Evolutionary conservation across 495 filamentous ascomycete species (phyloP).

Genomic region (Podospora sp.): DNA sequence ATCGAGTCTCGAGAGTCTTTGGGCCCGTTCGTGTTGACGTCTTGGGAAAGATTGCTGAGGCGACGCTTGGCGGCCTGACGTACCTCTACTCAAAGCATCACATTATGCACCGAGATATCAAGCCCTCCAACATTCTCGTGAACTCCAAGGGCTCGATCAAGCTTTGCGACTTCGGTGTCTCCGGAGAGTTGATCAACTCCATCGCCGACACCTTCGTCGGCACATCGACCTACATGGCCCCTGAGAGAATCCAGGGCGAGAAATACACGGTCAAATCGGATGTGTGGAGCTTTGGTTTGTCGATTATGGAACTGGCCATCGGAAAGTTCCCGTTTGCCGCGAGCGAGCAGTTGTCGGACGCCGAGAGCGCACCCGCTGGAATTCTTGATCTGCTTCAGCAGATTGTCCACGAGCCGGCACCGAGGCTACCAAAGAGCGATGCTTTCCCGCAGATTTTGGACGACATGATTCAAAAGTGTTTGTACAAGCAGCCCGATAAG

Average conservation of each 20-base stretch:
- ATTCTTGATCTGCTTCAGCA: constrained; percentile 96
- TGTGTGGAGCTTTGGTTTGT: constrained; percentile 97
- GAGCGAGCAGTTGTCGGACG: constrained; percentile 65
- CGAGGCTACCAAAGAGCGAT: constrained; percentile 91
- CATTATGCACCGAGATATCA: constrained; percentile 99
- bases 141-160: constrained; percentile 95
- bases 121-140: constrained; percentile 94
- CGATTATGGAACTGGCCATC: constrained; percentile 94
- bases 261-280: constrained; percentile 98
- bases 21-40: constrained; percentile 97
- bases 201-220: constrained; percentile 98
- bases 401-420: constrained; percentile 95
- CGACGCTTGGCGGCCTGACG: constrained; percentile 88
- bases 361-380: constrained; percentile 79
- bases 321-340: constrained; percentile 93
- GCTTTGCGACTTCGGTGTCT: constrained; percentile 97
- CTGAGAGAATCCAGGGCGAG: constrained; percentile 93
- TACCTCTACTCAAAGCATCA: constrained; percentile 93
- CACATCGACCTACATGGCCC: constrained; percentile 98
- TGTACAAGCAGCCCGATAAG: constrained; percentile 82
- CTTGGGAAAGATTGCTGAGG: constrained; percentile 97
- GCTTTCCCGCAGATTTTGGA: constrained; percentile 94
- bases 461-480: constrained; percentile 94
- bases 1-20: constrained; percentile 90
- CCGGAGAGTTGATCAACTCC: constrained; percentile 93